Base-by-base conservation (phyloP, 2,329 filamentous ascomycete genomes). In the Colletotrichum tofieldiae region DNA sequence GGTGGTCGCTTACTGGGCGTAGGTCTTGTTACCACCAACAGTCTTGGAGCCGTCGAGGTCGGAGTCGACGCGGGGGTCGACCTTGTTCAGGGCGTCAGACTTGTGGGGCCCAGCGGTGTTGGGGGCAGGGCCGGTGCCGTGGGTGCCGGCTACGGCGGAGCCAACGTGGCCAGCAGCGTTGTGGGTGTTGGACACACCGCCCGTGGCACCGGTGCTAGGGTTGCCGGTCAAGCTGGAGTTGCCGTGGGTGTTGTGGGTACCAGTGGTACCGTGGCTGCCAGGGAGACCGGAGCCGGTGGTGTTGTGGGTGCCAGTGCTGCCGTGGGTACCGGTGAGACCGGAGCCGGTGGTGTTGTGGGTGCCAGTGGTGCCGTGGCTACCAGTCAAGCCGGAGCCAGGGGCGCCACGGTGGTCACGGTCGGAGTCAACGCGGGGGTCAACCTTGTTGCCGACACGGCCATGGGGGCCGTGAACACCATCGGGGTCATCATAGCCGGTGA, bases 1-100 rank as follows among this genome's bases (percentile, higher is more conserved):
- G 71, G 26, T 71, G 67, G 65, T 51, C 45, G 78, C 80, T 82
- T 81, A 84, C 75, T 79, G 79, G 29, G 78, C 74, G 77, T 80
- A 83, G 73, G 81, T 84, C 79, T 87, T 89, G 79, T 90, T 84
- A 59, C 86, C 84, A 41, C 89, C 89, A 7, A 86, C 26, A 0
- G 89, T 90, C 81, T 85, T 85, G 78, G 83, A 86, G 58, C 86
- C 85, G 77, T 90, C 88, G 2, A 86, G 84, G 75, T 90, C 82
- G 14, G 85, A 86, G 79, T 90, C 89, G 58, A 91, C 86, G 35
- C 86, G 82, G 3, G 88, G 88, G 67, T 90, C 88, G 3, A 83
- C 47, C 82, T 89, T 90, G 84, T 91, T 90, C 75, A 85, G 4
- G 47, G 86, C 70, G 76, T 90, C 86, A 43, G 79, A 84, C 80